Base-by-base conservation (phyloP, 768 basidiomycete species). In the Calocybe cyanea region DNA sequence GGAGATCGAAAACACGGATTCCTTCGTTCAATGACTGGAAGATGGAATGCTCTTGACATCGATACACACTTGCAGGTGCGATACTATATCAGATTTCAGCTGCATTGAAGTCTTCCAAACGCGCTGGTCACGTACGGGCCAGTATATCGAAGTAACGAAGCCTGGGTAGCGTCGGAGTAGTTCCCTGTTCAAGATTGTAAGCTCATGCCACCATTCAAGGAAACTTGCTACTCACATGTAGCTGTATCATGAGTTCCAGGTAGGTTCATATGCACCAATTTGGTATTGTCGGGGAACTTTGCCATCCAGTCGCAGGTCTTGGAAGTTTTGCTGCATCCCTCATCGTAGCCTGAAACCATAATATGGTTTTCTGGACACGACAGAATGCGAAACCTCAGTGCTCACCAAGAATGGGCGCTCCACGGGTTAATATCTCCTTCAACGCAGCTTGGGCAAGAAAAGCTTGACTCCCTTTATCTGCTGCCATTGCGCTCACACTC, bases 231-330 rank as follows among this genome's bases (percentile, higher is more conserved):
- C 62, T 23, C 56, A 71, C 74, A 71, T 9, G 76, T 76, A 1
- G 71, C 61, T 0, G 74, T 63, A 56, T 78, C 76, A 48, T 78
- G 76, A 2, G 72, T 74, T 21, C 75, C 76, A 9, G 75, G 76
- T n/a, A 78, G 51, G 51, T 75, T 77, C 70, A 77, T 72, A 32
- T 70, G 67, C 7, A 72, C 71, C 1, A 78, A 55, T 43, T 56
- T 59, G 0, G 70, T 76, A 32, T 52, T 63, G 50, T 76, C 75
- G 2, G 67, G 56, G 28, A 73, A 45, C 21, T 58, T 64, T 6
- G 70, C 63, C 76, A 77, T 75, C 75, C 73, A 74, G 46, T 75
- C 55, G 52, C 64, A 70, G 1, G 69, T 71, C 34, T 62, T 63
- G 4, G 61, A 56, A 13, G 50, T 46, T 42, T 57, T 61, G 0